Evolutionary conservation across 2,329 filamentous ascomycete species (phyloP), one percentile per base, ranked within the genome.

Genomic region (Clarireedia hainanense): DNA sequence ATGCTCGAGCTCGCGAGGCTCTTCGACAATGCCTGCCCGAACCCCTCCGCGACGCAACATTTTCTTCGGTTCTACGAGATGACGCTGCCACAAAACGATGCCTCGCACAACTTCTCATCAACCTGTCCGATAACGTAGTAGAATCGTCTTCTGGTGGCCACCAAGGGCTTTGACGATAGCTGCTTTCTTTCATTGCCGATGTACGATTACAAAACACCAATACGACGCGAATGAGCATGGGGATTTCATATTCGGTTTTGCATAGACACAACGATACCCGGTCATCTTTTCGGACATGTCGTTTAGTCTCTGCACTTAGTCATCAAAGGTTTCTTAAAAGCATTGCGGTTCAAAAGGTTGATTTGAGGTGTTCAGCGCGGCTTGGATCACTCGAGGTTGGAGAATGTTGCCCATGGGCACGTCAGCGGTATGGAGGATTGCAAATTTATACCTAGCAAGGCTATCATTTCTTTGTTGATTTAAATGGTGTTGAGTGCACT

Each of bases 41-140:
- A 68, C 94, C 94, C n/a, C 84, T 99, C n/a, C 88, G 94, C 48
- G 94, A 99, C 70, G 91, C 92, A 6, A 99, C 94, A 1, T 99
- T 99, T 71, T 95, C 91, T 7, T 92, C 91, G 0, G 94, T 99
- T 46, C 84, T 99, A 36, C 88, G 94, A 57, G 94, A 99, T 68
- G 94, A 99, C 69, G 94, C 94, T 14, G 94, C 94, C 1, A 99
- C 94, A 0, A 99, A 99, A 77, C 86, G 94, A 57, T 99, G 94
- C 72, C 85, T 99, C 36, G 89, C 91, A n/a, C 94, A 97, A 73
- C 84, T 99, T 7, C 80, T 97, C 58, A 95, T 97, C 74, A 97
- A 97, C 69, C 82, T 99, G 54, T 95, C 90, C 9, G 94, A 97
- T 72, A 92, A 89, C 63, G 86, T 91, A 58, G 85, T 81, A 51